Evolutionary conservation across 2,329 filamentous ascomycete genomes (phyloP).

Genomic region (Stemphylium beticola): DNA sequence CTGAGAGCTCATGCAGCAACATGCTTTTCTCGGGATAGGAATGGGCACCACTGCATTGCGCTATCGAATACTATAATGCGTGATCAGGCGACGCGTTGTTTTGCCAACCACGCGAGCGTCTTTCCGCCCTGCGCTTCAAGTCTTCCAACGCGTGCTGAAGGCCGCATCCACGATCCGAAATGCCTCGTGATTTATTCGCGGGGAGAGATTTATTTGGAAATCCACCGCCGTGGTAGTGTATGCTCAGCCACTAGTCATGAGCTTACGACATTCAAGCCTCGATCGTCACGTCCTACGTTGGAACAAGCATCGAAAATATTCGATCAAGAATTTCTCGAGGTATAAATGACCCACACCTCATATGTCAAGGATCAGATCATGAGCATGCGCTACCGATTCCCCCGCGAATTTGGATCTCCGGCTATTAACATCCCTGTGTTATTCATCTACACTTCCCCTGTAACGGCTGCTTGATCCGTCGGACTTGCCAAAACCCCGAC

Average conservation of each 20-base stretch:
- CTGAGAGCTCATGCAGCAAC: background rate
- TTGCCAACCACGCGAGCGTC: background rate
- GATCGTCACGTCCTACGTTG: slow-evolving; percentile 6
- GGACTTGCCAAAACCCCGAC: slow-evolving; percentile 16
- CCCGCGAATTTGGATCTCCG: slow-evolving; percentile 22
- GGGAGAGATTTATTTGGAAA: too few species aligned
- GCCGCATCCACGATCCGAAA: background rate
- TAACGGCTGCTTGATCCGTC: slow-evolving; percentile 28
- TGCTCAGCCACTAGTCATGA: background rate
- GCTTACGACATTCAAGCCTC: background rate
- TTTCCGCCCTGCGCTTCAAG: background rate
- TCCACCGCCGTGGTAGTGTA: background rate
- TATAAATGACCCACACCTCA: slow-evolving; percentile 17
- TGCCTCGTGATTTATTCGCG: too few species aligned
- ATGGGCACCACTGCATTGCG: slow-evolving; percentile 31
- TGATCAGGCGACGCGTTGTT: slow-evolving; percentile 12
- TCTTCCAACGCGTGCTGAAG: background rate
- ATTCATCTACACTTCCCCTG: slow-evolving; percentile 28
- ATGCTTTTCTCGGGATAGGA: background rate
- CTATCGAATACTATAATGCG: slow-evolving; percentile 26
- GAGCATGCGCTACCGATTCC: slow-evolving; percentile 24
- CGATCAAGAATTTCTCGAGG: slow-evolving; percentile 3
- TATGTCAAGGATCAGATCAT: slow-evolving; percentile 14
- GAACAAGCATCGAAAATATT: slow-evolving; percentile 13
- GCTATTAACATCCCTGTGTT: slow-evolving; percentile 35